phyloP scores from a whole-genome alignment of 2,329 filamentous ascomycete genomes.

The Penicillium concentricum region DNA sequence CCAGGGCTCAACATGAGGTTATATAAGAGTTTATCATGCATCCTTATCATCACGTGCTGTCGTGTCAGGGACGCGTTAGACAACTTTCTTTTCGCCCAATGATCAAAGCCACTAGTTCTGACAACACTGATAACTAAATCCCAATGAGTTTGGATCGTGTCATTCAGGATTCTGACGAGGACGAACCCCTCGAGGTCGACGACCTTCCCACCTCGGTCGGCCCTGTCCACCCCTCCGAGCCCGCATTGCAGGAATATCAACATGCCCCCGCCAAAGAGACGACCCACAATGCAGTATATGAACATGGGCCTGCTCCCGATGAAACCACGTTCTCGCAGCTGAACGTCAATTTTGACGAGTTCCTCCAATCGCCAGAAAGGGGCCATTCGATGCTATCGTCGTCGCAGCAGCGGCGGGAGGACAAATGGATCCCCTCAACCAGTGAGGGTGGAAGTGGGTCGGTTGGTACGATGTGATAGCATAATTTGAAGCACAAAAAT shows the following conservation, averaged over 20 bases:
- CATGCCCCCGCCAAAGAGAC: constrained; percentile 10
- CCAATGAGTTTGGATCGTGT: constrained; percentile 40
- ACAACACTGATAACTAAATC: neutral
- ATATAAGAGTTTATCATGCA: neutral
- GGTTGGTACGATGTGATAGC: constrained; percentile 27
- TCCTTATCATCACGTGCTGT: constrained; percentile 35
- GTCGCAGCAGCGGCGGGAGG: constrained; percentile 36
- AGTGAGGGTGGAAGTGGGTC: constrained; percentile 28
- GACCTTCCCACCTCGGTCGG: constrained; percentile 22
- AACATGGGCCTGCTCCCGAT: constrained; percentile 5
- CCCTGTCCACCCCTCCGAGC: constrained; percentile 20
- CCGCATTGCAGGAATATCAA: constrained; percentile 12
- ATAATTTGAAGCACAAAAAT: neutral
- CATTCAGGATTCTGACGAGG: constrained; percentile 48
- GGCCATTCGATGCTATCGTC: constrained; percentile 19
- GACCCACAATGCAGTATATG: constrained; percentile 5
- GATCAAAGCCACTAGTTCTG: neutral
- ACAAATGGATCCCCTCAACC: constrained; percentile 34
- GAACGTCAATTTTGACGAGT: constrained; percentile 40
- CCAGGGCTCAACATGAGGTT: neutral
- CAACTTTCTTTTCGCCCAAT: constrained; percentile 1
- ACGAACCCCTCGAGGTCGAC: constrained; percentile 35
- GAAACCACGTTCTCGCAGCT: constrained; percentile 21
- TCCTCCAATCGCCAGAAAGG: constrained; percentile 33
- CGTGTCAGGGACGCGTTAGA: constrained; percentile 26